Conservation (phyloP, 1,139 yeast species). For the Saccharomycopsis hybrid region DNA sequence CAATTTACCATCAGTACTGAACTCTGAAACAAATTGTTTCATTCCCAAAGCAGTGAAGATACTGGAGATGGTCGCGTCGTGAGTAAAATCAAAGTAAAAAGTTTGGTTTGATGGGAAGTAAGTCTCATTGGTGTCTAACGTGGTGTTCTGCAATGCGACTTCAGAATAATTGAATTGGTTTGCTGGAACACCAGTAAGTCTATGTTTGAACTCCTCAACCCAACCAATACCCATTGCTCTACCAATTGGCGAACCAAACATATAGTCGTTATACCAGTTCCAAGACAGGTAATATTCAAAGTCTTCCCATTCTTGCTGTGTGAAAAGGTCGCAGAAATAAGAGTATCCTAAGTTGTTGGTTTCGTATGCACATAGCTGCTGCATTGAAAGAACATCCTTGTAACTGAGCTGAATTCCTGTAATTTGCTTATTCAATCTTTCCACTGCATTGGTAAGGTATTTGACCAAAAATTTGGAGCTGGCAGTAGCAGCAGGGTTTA, state of each 20-base stretch:
- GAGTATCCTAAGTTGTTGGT: conserved; percentile 29
- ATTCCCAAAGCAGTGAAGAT: conserved; percentile 22
- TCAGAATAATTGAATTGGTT: conserved; percentile 8
- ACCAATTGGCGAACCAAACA: conserved; percentile 13
- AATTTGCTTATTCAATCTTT: conserved; percentile 28
- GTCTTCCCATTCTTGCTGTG: conserved; percentile 29
- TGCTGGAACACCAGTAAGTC: conserved; percentile 17
- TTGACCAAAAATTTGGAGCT: neutral
- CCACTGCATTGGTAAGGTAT: conserved; percentile 23
- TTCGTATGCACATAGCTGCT: conserved; percentile 31
- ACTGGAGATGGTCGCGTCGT: conserved; percentile 21
- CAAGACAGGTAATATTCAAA: conserved; percentile 28
- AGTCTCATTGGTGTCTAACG: conserved; percentile 20
- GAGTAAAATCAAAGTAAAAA: conserved; percentile 22
- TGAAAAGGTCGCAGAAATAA: conserved; percentile 29
- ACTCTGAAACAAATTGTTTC: conserved; percentile 21
- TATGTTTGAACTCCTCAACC: conserved; percentile 22
- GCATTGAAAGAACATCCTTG: conserved; percentile 26
- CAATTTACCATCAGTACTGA: conserved; percentile 17
- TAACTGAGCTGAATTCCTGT: conserved; percentile 27
- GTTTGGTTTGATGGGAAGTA: conserved; percentile 23
- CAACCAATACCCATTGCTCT: conserved; percentile 23
- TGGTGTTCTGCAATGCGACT: conserved; percentile 21
- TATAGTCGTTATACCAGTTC: conserved; percentile 23
- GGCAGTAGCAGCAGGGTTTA: conserved; percentile 3